phyloP scores from a whole-genome alignment of 83 land plant species.

The Thuja plicata region DNA sequence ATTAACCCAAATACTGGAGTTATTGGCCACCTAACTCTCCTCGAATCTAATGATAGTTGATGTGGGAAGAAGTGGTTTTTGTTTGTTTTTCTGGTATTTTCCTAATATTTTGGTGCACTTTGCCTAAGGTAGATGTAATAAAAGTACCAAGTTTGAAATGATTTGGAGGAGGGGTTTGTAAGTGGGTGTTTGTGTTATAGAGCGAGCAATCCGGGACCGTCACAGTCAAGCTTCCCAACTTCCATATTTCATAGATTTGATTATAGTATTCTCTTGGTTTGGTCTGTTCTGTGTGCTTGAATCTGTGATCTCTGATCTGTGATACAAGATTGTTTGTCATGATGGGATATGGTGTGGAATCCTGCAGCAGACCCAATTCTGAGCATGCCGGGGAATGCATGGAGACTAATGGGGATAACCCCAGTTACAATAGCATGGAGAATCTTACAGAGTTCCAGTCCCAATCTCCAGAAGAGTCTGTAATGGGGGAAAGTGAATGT shows the following conservation, averaged over 20 bases:
- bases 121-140: neutral
- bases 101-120: neutral
- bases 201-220: slow-evolving; percentile 1
- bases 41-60: too few species aligned
- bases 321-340: neutral
- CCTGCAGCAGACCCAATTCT: neutral
- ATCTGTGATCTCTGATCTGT: neutral
- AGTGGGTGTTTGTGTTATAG: neutral
- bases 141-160: neutral
- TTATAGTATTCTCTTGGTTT: neutral
- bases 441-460: neutral
- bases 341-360: neutral
- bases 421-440: neutral
- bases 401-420: neutral
- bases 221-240: neutral
- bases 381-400: neutral
- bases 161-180: neutral
- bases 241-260: neutral
- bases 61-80: neutral
- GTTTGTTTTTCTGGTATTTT: neutral
- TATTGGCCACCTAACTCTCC: too few species aligned
- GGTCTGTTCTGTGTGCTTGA: neutral
- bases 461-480: neutral
- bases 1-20: too few species aligned
- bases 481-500: neutral